Evolutionary conservation across 2,329 filamentous ascomycete species (phyloP), one percentile per base, ranked within the genome.

Genomic region (Alternaria sp.): DNA sequence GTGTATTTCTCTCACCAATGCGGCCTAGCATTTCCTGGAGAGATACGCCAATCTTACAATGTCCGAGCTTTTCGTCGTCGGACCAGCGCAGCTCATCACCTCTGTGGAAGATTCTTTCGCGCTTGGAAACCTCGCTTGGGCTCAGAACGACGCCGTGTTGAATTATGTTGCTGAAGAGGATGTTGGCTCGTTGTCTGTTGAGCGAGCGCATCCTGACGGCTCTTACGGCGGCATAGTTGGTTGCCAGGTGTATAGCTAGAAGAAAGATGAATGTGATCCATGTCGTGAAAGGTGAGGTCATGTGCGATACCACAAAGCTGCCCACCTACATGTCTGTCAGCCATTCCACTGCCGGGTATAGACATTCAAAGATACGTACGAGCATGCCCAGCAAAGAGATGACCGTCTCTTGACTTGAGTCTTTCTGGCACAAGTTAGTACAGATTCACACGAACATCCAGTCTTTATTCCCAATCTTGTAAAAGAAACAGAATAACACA

Each of bases 381-480:
- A 97, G 83, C 86, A 98, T 93, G 2, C 95, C 95, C 33, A 97
- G 62, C 26, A 98, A 82, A 2, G 92, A 94, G 56, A 99, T 91
- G 21, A 97, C 88, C 0, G 94, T 98, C 79, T 98, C 95, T 79
- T 98, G 95, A 65, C 91, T 96, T 11, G 93, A 93, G 75, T 98
- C 94, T 84, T 97, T 89, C 81, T 85, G 5, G 24, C 34, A 24
- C 29, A 62, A 42, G 17, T 26, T 33, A 33, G 28, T 26, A 28
- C n/a, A 31, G 14, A 44, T 24, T 40, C 7, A 26, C 26, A 45
- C 14, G 17, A 29, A 17, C 17, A 17, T 17, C 17, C 17, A 17
- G 41, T 24, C 29, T 33, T 17, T 33, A n/a, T 17, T 46, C 29
- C 10, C 17, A 9, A 23, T 11, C 10, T 37, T 24, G 23, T 24